Evolutionary conservation across 1,284 basidiomycete genomes (phyloP).

Genomic region (Vanrija sp.): DNA sequence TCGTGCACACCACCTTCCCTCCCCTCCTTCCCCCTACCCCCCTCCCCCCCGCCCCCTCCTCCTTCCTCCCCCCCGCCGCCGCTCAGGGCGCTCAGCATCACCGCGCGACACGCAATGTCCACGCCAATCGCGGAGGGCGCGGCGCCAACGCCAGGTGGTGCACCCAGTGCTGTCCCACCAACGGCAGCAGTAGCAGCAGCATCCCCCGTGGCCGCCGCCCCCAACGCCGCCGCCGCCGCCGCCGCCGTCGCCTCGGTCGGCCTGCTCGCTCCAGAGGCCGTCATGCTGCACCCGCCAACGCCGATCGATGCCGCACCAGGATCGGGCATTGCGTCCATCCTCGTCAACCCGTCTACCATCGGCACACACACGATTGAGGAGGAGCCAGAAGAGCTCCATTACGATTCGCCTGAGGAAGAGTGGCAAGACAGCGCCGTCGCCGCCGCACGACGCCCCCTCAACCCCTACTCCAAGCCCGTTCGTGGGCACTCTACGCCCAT

Average conservation of each 20-base stretch:
- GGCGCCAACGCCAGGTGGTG: too few species aligned
- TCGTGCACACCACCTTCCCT: too few species aligned
- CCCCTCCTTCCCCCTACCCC: too few species aligned
- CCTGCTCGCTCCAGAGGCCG: slow-evolving; percentile 26
- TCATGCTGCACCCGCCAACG: slow-evolving; percentile 28
- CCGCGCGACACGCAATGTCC: too few species aligned
- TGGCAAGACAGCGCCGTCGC: background rate
- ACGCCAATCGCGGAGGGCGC: too few species aligned
- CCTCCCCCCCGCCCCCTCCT: too few species aligned
- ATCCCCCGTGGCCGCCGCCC: too few species aligned
- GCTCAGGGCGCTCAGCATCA: too few species aligned
- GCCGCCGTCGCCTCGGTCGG: background rate
- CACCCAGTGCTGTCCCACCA: too few species aligned
- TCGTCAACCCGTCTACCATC: background rate
- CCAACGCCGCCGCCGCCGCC: background rate
- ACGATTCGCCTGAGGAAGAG: slow-evolving; percentile 26
- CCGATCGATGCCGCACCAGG: slow-evolving; percentile 17
- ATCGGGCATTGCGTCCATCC: background rate
- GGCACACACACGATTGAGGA: background rate
- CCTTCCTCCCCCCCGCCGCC: too few species aligned
- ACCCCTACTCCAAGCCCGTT: slow-evolving; percentile 8
- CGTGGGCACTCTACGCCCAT: slow-evolving; percentile 3
- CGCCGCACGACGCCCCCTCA: background rate
- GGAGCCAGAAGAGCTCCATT: slow-evolving; percentile 5
- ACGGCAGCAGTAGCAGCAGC: too few species aligned